phyloP scores from a whole-genome alignment of 2,329 filamentous ascomycete species.

The Xylaria arbuscula region DNA sequence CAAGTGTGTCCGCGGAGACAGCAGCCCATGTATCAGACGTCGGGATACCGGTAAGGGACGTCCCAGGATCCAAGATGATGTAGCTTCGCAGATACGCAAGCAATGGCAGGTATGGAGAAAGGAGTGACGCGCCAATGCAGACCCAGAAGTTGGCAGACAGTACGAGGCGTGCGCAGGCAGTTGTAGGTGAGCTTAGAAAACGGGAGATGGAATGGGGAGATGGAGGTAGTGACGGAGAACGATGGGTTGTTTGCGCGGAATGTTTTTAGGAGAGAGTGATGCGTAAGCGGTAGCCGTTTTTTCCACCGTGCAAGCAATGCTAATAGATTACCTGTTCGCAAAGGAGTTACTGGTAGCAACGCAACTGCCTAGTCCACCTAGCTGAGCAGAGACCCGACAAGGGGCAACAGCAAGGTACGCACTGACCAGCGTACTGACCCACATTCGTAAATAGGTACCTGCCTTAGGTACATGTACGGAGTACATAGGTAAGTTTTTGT shows the following conservation, averaged over 20 bases:
- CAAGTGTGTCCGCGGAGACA: conserved; percentile 34
- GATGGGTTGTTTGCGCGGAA: conserved; percentile 37
- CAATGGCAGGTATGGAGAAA: conserved; percentile 41
- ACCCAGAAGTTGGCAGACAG: conserved; percentile 25
- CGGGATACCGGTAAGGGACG: conserved; percentile 39
- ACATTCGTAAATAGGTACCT: neutral
- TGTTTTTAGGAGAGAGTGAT: conserved; percentile 32
- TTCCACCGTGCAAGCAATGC: conserved; percentile 41
- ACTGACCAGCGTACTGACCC: neutral
- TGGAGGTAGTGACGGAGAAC: conserved; percentile 31
- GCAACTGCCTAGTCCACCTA: conserved; percentile 16
- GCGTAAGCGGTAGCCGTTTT: conserved; percentile 38
- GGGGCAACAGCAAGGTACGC: conserved; percentile 1
- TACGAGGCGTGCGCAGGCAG: conserved; percentile 23
- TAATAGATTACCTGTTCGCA: conserved; percentile 50
- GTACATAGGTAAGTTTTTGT: too few species aligned
- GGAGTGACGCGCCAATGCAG: conserved; percentile 41
- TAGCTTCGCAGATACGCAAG: conserved; percentile 27
- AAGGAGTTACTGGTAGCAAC: conserved; percentile 37
- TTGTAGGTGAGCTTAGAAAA: conserved; percentile 41
- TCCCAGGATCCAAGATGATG: conserved; percentile 41
- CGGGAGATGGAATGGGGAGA: conserved; percentile 25
- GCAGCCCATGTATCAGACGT: conserved; percentile 41
- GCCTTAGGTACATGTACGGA: too few species aligned
- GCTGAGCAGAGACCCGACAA: conserved; percentile 4